Evolutionary conservation across 441 rosid species (phyloP), one percentile per base, ranked within the genome.

Genomic region (Gossypium davidsonii): DNA sequence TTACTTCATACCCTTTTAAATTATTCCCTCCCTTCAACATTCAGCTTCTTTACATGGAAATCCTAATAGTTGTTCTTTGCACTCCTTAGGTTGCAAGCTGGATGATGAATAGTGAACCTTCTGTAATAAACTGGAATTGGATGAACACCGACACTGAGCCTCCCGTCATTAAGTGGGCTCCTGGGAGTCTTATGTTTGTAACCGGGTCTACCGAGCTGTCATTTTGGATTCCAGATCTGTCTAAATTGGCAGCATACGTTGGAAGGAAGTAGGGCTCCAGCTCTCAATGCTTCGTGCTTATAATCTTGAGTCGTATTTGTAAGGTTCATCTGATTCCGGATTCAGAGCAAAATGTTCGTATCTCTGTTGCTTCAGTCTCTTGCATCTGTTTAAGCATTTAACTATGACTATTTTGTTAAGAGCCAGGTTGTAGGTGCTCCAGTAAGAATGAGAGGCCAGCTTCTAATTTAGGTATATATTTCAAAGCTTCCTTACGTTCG

Each of bases 171-270:
- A 95, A 88, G 79, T 95, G 99, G 98, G 89, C 93, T 11, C 93
- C 96, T n/a, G 98, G 98, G 79, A 89, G 81, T 73, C 98, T 92
- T 25, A 89, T 91, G 97, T 91, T 94, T 75, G 98, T 88, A 4
- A 94, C 97, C 0, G 98, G 95, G 20, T 89, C 95, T 10, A 89
- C 92, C 1, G 97, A 94, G 76, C 83, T 94, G 52, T 92, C 97
- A 0, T 88, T 92, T 82, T 88, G 96, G 89, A 74, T 92, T 70
- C 97, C 97, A 0, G 97, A 95, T 83, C 84, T 95, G 53, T 95
- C 99, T 6, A 95, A 91, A 77, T 75, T 92, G 79, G 89, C 91
- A 67, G 92, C 94, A 62, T 91, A 90, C 71, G 92, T 92, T 71
- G 94, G 90, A 77, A 84, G 98, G 83, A 92, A 92, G 81, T 89